Evolutionary conservation across 192 early-diverging fungal species (phyloP).

Genomic region (Tieghemiomyces parasiticus): DNA sequence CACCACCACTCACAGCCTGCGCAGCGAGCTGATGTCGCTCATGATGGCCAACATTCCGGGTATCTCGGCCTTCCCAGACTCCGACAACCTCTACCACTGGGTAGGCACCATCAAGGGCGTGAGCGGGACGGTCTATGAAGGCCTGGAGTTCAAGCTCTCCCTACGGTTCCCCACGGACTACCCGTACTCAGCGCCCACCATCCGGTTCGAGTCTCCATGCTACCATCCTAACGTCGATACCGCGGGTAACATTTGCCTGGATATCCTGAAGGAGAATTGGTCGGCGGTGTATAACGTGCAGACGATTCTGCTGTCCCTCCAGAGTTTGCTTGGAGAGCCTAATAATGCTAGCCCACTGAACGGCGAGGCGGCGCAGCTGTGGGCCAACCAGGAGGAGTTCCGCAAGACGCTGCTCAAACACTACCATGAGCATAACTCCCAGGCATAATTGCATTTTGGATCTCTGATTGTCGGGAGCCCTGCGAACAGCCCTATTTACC

Average conservation of each 20-base stretch:
- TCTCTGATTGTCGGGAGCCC: too few relatives aligned
- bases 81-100: constrained; percentile 38
- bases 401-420: constrained; percentile 27
- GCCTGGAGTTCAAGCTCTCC: constrained; percentile 31
- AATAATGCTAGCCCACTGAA: constrained; percentile 40
- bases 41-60: constrained; percentile 46
- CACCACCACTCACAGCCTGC: too few relatives aligned
- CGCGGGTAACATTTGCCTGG: constrained; percentile 9
- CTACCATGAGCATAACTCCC: constrained; percentile 29
- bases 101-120: constrained; percentile 32
- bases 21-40: constrained; percentile 42
- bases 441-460: too few relatives aligned
- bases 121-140: constrained; percentile 28
- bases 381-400: constrained; percentile 31
- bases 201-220: constrained; percentile 27
- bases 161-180: constrained; percentile 34
- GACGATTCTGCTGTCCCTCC: constrained; percentile 35
- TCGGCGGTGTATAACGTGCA: constrained; percentile 37
- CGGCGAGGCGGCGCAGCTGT: constrained; percentile 28
- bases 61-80: constrained; percentile 51
- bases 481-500: too few relatives aligned
- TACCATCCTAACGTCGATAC: constrained; percentile 11
- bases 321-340: constrained; percentile 38
- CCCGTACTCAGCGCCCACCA: constrained; percentile 30
- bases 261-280: constrained; percentile 31